Conservation (phyloP, 768 basidiomycete genomes). For the Amanita pseudoporphyria region DNA sequence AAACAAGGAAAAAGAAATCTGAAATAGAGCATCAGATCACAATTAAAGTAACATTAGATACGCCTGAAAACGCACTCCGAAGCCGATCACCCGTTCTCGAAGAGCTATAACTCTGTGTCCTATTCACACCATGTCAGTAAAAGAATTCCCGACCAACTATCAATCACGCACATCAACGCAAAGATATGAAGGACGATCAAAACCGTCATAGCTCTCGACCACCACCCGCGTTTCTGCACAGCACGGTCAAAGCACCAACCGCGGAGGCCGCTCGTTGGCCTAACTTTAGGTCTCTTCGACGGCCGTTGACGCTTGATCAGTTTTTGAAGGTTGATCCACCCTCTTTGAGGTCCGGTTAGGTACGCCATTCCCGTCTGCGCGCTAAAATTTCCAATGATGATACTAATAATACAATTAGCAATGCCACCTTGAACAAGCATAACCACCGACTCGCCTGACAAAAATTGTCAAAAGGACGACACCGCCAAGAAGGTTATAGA, state of each 20-base stretch:
- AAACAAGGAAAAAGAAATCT: slow-evolving; percentile 71
- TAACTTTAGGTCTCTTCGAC: slow-evolving; percentile 63
- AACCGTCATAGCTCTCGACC: slow-evolving; percentile 72
- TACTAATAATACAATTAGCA: slow-evolving; percentile 36
- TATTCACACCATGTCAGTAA: slow-evolving; percentile 19
- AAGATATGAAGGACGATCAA: slow-evolving; percentile 77
- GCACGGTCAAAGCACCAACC: slow-evolving; percentile 92
- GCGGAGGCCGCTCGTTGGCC: slow-evolving; percentile 45
- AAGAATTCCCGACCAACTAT: background rate
- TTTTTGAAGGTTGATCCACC: slow-evolving; percentile 92
- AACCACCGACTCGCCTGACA: slow-evolving; percentile 54
- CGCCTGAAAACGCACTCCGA: slow-evolving; percentile 39
- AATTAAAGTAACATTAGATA: slow-evolving; percentile 30
- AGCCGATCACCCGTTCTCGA: slow-evolving; percentile 38
- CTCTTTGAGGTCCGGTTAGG: slow-evolving; percentile 76
- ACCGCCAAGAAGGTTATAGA: slow-evolving; percentile 86
- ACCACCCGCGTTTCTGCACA: slow-evolving; percentile 87
- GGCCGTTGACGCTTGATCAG: slow-evolving; percentile 81
- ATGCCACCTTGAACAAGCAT: slow-evolving; percentile 10
- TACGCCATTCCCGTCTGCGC: slow-evolving; percentile 81
- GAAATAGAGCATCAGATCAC: slow-evolving; percentile 34
- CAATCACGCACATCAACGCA: slow-evolving; percentile 58
- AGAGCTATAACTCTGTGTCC: slow-evolving; percentile 71
- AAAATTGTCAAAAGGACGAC: slow-evolving; percentile 87
- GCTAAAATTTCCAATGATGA: slow-evolving; percentile 93